Conservation (phyloP, 352 stramenopile genomes). For the Phytophthora boehmeriae region DNA sequence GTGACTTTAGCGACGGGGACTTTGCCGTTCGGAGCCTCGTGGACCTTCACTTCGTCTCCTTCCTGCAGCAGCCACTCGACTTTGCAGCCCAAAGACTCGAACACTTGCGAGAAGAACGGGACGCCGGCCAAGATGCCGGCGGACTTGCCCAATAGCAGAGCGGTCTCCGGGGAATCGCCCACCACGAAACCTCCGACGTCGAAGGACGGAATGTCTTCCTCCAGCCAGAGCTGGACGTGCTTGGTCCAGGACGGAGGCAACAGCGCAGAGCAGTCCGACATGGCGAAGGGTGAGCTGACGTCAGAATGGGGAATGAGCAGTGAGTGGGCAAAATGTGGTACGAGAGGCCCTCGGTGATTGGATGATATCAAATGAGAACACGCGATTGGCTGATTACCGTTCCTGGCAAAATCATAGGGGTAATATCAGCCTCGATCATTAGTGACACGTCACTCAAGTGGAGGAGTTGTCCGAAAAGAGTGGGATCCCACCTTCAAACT, state of each 20-base stretch:
- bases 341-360: no score
- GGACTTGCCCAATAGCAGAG: constrained; percentile 93
- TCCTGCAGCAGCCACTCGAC: constrained; percentile 92
- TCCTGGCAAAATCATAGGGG: no score
- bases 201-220: constrained; percentile 97
- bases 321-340: neutral
- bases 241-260: constrained; percentile 85
- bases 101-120: constrained; percentile 96
- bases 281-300: constrained; percentile 12
- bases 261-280: constrained; percentile 63
- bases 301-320: neutral
- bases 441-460: neutral
- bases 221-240: constrained; percentile 93
- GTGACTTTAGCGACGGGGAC: constrained; percentile 93
- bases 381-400: no score
- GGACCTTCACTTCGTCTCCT: constrained; percentile 57
- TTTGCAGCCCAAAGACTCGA: constrained; percentile 89
- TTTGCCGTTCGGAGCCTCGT: constrained; percentile 66
- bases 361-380: no score
- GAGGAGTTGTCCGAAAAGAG: neutral
- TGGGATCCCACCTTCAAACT: no score
- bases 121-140: constrained; percentile 94
- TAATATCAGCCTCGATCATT: neutral
- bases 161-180: constrained; percentile 85
- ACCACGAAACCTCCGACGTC: constrained; percentile 99